Evolutionary conservation across 352 stramenopile species (phyloP), one percentile per base, ranked within the genome.

Genomic region (Sclerospora graminicola): DNA sequence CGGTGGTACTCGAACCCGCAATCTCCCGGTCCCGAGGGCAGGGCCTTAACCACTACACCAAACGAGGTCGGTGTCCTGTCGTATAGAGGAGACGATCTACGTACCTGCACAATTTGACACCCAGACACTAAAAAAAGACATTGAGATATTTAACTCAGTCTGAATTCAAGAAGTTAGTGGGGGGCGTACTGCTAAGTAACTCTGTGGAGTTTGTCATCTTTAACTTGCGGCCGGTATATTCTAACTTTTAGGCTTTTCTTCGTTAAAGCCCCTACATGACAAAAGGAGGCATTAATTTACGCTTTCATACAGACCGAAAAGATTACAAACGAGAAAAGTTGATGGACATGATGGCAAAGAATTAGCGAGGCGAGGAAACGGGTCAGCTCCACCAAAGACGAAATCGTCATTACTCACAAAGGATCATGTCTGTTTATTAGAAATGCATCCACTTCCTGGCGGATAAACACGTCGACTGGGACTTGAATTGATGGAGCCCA

Each of bases 401-500:
- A 94, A 91, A 58, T 95, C 84, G 43, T 90, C 77, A 41, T 95
- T 95, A 58, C 78, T 89, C 11, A 84, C 46, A 32, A 78, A 95
- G 15, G 94, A 51, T 1, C 78, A 80, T 21, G 84, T 89, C 41
- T 89, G 82, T 35, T 61, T 78, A 16, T 63, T 66, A 14, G 54
- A 63, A 0, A 48, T 20, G 13, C 48, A 44, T 11, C 74, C 79
- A 48, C 60, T 85, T 36, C 76, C 76, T 58, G 75, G 69, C 8
- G 80, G 78, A 21, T 80, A 13, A 96, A 60, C n/a, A 92, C 74
- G 45, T 96, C 85, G 9, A 92, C 60, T 1, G 81, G 70, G n/a
- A 96, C 72, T 51, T 96, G 85, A 35, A 94, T 67, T 42, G 95
- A 84, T 0, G 77, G 69, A 0, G 85, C 84, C 85, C 85, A 95